Percentiles rank a stretch among this genome's conserved stretches.
These are phyloP conservation scores for Puccinia coronata DNA, from an alignment of 1,284 basidiomycete genomes.

Conservation along the genomic window DNA sequence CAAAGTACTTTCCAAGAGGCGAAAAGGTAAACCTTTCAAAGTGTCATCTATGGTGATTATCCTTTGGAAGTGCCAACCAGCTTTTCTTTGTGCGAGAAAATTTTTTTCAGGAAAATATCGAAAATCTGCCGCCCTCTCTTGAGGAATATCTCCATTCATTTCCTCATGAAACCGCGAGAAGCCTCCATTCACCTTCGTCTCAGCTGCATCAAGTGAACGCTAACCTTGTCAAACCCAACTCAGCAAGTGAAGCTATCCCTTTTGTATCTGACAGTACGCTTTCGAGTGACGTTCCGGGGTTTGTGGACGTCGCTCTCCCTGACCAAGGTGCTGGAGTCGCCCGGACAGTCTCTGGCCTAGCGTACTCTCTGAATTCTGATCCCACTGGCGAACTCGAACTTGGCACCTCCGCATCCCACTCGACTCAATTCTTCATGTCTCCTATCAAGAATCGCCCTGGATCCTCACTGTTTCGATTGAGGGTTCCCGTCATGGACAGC, in stretches of 20 bases:
- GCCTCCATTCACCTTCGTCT: neutral
- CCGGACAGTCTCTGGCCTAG: conserved; percentile 53
- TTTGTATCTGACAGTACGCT: neutral
- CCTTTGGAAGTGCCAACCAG: too few species aligned
- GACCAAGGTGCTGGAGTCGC: conserved; percentile 52
- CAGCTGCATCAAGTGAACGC: neutral
- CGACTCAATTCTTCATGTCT: conserved; percentile 54
- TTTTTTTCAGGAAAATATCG: neutral
- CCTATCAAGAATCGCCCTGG: conserved; percentile 37
- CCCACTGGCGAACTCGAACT: conserved; percentile 52
- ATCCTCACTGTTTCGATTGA: conserved; percentile 52
- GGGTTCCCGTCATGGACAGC: conserved; percentile 53
- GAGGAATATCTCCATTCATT: neutral
- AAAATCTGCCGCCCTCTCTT: neutral
- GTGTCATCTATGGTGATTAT: too few species aligned
- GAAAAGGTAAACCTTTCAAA: neutral
- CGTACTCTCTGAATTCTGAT: conserved; percentile 51
- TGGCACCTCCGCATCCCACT: conserved; percentile 53
- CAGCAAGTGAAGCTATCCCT: neutral
- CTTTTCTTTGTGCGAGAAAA: neutral
- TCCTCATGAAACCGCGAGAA: neutral
- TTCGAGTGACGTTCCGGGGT: conserved; percentile 53
- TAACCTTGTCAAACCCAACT: neutral
- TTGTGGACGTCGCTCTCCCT: conserved; percentile 54
- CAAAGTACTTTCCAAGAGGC: neutral